Conservation (phyloP, 306 rosid genomes). For the Betula pendula region DNA sequence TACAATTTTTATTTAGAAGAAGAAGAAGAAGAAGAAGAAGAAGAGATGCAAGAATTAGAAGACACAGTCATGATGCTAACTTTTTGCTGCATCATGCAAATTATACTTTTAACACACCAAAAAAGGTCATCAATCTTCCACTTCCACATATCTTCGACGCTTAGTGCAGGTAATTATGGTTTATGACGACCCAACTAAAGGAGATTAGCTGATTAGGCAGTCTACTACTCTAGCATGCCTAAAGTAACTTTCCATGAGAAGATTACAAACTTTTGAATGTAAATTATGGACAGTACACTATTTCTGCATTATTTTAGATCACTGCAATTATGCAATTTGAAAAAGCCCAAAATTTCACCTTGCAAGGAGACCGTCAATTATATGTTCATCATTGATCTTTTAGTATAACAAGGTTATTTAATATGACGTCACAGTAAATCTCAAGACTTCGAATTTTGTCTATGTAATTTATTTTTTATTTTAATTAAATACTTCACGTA, state of each 20-base stretch:
- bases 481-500: too few relatives aligned
- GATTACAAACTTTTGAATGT: constrained; percentile 5
- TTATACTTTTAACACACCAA: neutral
- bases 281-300: neutral
- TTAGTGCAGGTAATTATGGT: constrained; percentile 32
- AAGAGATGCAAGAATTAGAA: neutral
- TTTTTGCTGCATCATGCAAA: constrained; percentile 4
- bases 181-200: constrained; percentile 27
- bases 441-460: too few relatives aligned
- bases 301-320: neutral
- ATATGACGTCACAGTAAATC: too few relatives aligned
- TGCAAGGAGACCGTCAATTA: constrained; percentile 20
- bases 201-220: constrained; percentile 4
- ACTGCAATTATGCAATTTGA: neutral
- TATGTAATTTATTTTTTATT: too few relatives aligned
- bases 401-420: too few relatives aligned
- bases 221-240: neutral
- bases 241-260: constrained; percentile 12
- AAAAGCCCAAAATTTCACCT: constrained; percentile 20
- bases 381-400: constrained; percentile 9
- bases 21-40: neutral
- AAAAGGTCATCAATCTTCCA: constrained; percentile 2
- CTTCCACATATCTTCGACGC: neutral
- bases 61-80: constrained; percentile 8
- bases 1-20: too few relatives aligned